Conservation (phyloP, 352 stramenopile genomes). For the Globisporangium megalacanthum region DNA sequence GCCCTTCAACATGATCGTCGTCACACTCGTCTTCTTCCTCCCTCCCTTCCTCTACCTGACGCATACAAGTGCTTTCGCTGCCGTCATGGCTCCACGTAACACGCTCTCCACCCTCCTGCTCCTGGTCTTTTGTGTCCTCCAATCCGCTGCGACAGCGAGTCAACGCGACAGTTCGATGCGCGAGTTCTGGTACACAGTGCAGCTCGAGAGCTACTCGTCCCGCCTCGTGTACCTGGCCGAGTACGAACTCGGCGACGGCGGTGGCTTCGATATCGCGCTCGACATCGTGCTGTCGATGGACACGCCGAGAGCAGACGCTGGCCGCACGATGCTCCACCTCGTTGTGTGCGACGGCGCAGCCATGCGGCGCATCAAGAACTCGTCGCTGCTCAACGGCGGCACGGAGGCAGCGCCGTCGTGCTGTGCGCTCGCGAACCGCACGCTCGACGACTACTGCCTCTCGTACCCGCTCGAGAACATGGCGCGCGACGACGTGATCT, state of each 20-base stretch:
- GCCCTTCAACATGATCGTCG: too few relatives aligned
- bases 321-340: slow-evolving; percentile 42
- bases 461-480: slow-evolving; percentile 41
- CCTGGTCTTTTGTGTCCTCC: too few relatives aligned
- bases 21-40: too few relatives aligned
- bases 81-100: too few relatives aligned
- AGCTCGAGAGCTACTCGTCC: slow-evolving; percentile 17
- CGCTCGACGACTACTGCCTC: slow-evolving; percentile 38
- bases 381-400: slow-evolving; percentile 8
- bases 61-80: too few relatives aligned
- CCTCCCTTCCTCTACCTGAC: too few relatives aligned
- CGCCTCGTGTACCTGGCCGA: slow-evolving; percentile 28
- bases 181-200: slow-evolving; percentile 20
- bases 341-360: slow-evolving; percentile 34
- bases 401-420: slow-evolving; percentile 18
- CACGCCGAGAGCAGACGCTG: slow-evolving; percentile 15
- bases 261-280: slow-evolving; percentile 37
- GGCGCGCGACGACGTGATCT: slow-evolving; percentile 25
- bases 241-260: slow-evolving; percentile 29
- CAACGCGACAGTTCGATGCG: background rate
- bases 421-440: slow-evolving; percentile 48
- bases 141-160: background rate
- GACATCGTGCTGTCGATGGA: slow-evolving; percentile 33
- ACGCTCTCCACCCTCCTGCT: too few relatives aligned
- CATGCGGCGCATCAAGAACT: slow-evolving; percentile 10